Conservation (phyloP, 495 filamentous ascomycete genomes). For the Daldinia childiae region DNA sequence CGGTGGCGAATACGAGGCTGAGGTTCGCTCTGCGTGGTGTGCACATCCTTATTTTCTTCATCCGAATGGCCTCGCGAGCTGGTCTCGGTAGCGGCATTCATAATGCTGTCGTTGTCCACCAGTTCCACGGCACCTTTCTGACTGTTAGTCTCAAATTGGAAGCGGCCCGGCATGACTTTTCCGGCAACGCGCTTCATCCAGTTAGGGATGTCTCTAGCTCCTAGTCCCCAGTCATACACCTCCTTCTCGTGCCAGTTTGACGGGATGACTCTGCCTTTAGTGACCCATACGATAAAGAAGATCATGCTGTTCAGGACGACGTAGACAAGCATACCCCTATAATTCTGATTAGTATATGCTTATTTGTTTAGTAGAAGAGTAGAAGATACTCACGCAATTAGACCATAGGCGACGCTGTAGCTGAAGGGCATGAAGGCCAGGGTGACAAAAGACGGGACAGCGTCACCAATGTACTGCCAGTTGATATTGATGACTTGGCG, state of each 20-base stretch:
- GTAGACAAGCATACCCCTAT: slow-evolving; percentile 77
- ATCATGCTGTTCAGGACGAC: slow-evolving; percentile 71
- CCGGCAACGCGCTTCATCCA: slow-evolving; percentile 37
- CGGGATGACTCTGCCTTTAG: slow-evolving; percentile 69
- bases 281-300: slow-evolving; percentile 63
- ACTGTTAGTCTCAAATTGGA: slow-evolving; percentile 9
- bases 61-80: slow-evolving; percentile 45
- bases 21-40: slow-evolving; percentile 2
- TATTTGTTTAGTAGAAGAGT: neutral
- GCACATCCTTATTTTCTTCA: slow-evolving; percentile 40
- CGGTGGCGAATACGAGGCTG: slow-evolving; percentile 10
- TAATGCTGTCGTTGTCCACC: slow-evolving; percentile 45
- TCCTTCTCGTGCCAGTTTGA: slow-evolving; percentile 78
- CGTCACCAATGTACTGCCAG: slow-evolving; percentile 70
- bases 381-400: slow-evolving; percentile 67
- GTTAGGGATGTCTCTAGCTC: slow-evolving; percentile 48
- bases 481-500: slow-evolving; percentile 64
- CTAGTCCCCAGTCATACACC: slow-evolving; percentile 72
- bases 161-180: slow-evolving; percentile 26
- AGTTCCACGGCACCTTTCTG: slow-evolving; percentile 45
- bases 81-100: slow-evolving; percentile 40
- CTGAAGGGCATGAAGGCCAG: slow-evolving; percentile 84
- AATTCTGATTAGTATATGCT: slow-evolving; percentile 26
- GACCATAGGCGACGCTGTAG: slow-evolving; percentile 80
- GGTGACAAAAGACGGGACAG: slow-evolving; percentile 81